phyloP scores from a whole-genome alignment of 2,329 filamentous ascomycete genomes.

The Fusarium sp. region DNA sequence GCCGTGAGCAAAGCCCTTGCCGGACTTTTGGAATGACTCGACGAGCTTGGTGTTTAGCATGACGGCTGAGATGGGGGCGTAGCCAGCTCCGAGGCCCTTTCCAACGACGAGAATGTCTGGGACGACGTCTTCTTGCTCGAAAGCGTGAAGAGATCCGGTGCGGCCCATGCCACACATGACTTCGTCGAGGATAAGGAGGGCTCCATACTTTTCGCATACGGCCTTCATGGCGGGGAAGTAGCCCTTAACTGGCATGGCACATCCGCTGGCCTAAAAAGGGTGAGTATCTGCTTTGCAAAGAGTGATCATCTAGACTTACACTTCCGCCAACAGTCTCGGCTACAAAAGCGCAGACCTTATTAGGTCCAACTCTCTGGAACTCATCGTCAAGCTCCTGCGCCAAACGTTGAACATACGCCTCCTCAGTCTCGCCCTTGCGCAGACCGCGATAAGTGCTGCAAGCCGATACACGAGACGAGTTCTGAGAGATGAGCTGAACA shows the following conservation, averaged over 20 bases:
- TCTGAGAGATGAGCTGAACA: conserved; percentile 30
- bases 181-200: conserved; percentile 68
- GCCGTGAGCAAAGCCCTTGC: conserved; percentile 26
- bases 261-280: conserved; percentile 28
- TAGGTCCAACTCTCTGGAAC: conserved; percentile 58
- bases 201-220: conserved; percentile 67
- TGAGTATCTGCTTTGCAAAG: background rate
- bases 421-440: conserved; percentile 50
- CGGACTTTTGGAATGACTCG: conserved; percentile 26
- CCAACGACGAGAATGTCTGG: conserved; percentile 76
- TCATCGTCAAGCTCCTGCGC: conserved; percentile 61
- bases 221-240: conserved; percentile 66
- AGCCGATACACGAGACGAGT: conserved; percentile 29
- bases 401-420: conserved; percentile 55
- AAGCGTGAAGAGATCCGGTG: conserved; percentile 71
- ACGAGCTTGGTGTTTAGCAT: conserved; percentile 29
- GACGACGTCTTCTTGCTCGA: conserved; percentile 67
- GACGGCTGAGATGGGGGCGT: conserved; percentile 36
- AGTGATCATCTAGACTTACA: conserved; percentile 11
- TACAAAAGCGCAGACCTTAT: conserved; percentile 62
- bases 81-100: conserved; percentile 68
- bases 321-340: conserved; percentile 59
- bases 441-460: conserved; percentile 39
- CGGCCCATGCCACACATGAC: conserved; percentile 79
- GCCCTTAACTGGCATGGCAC: conserved; percentile 48